Evolutionary conservation across 176 grass and related monocot genomes (phyloP).

Genomic region (Rhynchospora tenuis): DNA sequence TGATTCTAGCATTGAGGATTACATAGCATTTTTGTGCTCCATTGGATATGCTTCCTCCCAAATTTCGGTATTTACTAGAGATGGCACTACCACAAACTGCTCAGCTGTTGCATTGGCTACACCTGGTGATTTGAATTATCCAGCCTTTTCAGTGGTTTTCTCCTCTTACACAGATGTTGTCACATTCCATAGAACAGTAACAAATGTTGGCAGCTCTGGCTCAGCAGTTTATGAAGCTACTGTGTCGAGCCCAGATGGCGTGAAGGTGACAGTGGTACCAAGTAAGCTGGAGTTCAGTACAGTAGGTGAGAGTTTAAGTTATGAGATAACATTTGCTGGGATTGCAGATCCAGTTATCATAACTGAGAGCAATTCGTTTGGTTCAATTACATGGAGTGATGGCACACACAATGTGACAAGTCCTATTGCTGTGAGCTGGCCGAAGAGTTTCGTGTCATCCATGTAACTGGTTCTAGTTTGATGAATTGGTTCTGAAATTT

Average conservation of each 20-base stretch:
- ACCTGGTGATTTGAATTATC: conserved; percentile 87
- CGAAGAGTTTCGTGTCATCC: conserved; percentile 8
- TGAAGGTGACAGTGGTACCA: conserved; percentile 63
- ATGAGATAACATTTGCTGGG: conserved; percentile 23
- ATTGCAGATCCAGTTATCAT: conserved; percentile 47
- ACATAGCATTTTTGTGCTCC: conserved; percentile 75
- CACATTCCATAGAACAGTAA: conserved; percentile 57
- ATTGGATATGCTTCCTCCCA: conserved; percentile 42
- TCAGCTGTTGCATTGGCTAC: conserved; percentile 33
- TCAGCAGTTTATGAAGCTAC: conserved; percentile 37
- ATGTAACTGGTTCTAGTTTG: not conserved
- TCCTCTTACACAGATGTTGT: conserved; percentile 51
- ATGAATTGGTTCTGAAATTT: not conserved
- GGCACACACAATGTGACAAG: conserved; percentile 45
- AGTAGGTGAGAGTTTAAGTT: conserved; percentile 26
- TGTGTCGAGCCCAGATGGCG: conserved; percentile 42
- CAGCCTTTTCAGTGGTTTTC: conserved; percentile 54
- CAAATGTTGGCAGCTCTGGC: conserved; percentile 54
- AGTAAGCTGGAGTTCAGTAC: conserved; percentile 75
- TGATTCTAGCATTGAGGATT: conserved; percentile 48
- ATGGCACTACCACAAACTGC: conserved; percentile 43
- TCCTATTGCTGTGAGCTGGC: conserved; percentile 70
- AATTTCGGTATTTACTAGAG: conserved; percentile 62
- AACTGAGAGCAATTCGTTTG: conserved; percentile 39
- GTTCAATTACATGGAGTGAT: conserved; percentile 55